Evolutionary conservation across 805 yeast genomes (phyloP).

Genomic region (Monosporozyma solicola): DNA sequence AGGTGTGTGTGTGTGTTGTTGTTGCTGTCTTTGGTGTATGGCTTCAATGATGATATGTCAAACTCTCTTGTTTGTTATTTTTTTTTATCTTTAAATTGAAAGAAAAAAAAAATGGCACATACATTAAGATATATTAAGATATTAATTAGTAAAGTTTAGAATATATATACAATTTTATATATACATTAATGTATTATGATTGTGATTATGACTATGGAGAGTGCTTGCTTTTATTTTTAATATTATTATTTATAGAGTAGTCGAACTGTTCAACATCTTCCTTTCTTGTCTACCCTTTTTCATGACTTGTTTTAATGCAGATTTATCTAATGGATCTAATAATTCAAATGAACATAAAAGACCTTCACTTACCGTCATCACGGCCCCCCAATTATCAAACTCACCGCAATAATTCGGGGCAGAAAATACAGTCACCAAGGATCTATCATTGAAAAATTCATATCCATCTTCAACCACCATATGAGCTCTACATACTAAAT

Average conservation of each 20-base stretch:
- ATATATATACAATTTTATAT: not conserved
- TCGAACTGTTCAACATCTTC: slow-evolving; percentile 28
- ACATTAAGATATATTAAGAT: too few relatives aligned
- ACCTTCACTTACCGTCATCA: slow-evolving; percentile 91
- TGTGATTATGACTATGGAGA: not conserved
- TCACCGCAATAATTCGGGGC: slow-evolving; percentile 61
- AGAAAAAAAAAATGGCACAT: too few relatives aligned
- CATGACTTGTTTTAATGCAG: slow-evolving; percentile 90
- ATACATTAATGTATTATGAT: not conserved
- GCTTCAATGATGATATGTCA: too few relatives aligned
- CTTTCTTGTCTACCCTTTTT: slow-evolving; percentile 81
- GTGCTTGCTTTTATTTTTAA: not conserved
- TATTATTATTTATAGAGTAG: not conserved
- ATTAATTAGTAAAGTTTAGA: too few relatives aligned
- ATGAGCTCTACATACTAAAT: slow-evolving; percentile 70
- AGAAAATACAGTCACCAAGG: slow-evolving; percentile 64
- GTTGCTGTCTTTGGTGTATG: too few relatives aligned
- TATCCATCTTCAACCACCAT: slow-evolving; percentile 88
- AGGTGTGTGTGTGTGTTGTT: not conserved
- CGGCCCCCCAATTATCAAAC: slow-evolving; percentile 88
- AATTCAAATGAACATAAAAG: slow-evolving; percentile 86
- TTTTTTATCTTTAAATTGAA: too few relatives aligned
- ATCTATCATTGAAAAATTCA: slow-evolving; percentile 65
- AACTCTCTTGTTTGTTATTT: too few relatives aligned
- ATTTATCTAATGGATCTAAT: slow-evolving; percentile 84